A percentile compares a stretch with the other conserved stretches of the same genome.
Conservation (phyloP, 257 asterid genomes). For the Capsicum rhomboideum region DNA sequence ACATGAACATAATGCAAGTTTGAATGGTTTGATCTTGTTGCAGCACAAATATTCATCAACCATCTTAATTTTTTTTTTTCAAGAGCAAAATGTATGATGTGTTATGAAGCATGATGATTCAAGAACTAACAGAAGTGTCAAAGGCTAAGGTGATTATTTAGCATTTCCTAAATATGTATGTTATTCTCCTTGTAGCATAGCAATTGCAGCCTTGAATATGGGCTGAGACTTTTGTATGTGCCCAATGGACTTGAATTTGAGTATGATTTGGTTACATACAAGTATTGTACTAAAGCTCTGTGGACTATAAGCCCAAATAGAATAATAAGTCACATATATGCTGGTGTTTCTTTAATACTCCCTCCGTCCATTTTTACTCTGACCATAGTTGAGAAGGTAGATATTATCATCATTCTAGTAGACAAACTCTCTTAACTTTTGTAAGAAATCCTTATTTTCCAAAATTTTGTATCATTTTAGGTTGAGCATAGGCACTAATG, state of each 20-base stretch:
- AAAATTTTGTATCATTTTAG: no score
- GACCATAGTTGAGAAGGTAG: no score
- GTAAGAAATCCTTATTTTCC: no score
- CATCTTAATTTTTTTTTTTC: not conserved
- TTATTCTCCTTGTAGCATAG: not conserved
- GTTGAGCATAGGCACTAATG: no score
- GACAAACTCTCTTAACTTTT: no score
- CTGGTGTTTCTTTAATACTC: no score
- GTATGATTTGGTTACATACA: not conserved
- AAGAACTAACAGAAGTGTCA: not conserved
- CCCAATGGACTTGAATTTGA: not conserved
- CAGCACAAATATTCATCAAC: not conserved
- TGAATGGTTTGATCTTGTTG: conserved; percentile 21
- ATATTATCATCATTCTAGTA: no score
- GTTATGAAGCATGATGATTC: not conserved
- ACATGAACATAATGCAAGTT: conserved; percentile 66
- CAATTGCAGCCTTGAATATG: not conserved
- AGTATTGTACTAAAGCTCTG: not conserved
- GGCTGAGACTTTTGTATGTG: not conserved
- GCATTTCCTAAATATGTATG: not conserved
- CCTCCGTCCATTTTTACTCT: no score
- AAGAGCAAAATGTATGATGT: not conserved
- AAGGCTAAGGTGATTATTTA: not conserved
- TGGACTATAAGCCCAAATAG: no score
- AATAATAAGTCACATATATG: no score